These are phyloP conservation scores for Fusarium verrucosum DNA, from an alignment of 2,329 filamentous ascomycete genomes.

Conservation along the genomic window DNA sequence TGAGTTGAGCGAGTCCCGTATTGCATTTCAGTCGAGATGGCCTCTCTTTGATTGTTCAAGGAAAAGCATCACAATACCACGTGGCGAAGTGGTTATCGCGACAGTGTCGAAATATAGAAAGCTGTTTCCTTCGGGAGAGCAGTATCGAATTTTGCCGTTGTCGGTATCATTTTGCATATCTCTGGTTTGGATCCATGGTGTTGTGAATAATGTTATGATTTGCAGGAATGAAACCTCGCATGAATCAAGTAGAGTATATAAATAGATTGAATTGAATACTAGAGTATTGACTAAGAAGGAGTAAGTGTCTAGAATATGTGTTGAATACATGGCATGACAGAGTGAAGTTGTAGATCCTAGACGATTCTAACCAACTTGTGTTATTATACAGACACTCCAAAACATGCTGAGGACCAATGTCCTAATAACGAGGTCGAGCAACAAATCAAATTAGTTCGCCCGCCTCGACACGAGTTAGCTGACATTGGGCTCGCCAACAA, in stretches of 20 bases:
- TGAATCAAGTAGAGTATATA: not conserved
- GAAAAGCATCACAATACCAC: too few species aligned
- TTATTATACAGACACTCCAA: not conserved
- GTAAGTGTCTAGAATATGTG: not conserved
- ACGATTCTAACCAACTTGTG: too few species aligned
- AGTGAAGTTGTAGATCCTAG: too few species aligned
- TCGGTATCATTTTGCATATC: not conserved
- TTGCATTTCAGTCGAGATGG: not conserved
- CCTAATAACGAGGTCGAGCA: not conserved
- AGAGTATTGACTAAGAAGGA: not conserved
- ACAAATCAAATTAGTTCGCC: not conserved
- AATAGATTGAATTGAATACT: not conserved
- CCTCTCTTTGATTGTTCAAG: not conserved
- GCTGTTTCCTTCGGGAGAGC: slow-evolving; percentile 14
- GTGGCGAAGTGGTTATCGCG: slow-evolving; percentile 22
- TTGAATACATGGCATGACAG: not conserved
- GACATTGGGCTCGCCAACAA: slow-evolving; percentile 31
- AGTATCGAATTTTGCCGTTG: slow-evolving; percentile 24
- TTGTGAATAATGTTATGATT: not conserved
- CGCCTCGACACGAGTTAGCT: slow-evolving; percentile 1
- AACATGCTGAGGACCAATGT: not conserved
- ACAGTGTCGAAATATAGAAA: not conserved
- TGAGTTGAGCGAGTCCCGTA: too few species aligned
- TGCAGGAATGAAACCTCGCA: not conserved
- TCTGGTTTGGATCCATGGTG: not conserved